phyloP scores from a whole-genome alignment of 176 grass and related monocot genomes.

The Musa schizocarpa region DNA sequence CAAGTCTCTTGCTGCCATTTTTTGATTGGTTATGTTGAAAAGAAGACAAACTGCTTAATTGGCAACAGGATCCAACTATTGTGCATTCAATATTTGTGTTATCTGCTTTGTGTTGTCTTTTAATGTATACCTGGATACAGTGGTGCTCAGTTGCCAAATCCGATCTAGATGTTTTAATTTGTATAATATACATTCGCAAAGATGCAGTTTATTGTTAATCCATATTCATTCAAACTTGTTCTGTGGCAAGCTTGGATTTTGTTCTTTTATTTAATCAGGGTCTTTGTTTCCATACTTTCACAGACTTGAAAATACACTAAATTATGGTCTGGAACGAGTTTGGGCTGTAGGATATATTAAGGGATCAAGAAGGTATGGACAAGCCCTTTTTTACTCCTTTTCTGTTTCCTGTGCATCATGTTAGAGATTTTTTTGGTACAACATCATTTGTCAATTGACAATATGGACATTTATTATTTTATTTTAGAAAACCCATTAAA shows the following conservation, averaged over 20 bases:
- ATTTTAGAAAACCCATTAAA: not conserved
- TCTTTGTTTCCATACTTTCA: not conserved
- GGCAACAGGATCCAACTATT: no score
- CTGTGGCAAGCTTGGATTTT: not conserved
- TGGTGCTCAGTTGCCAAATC: no score
- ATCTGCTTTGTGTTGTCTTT: no score
- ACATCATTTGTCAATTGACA: not conserved
- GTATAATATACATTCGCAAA: no score
- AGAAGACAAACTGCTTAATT: no score
- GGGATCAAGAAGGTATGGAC: slow-evolving; percentile 46
- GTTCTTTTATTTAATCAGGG: not conserved
- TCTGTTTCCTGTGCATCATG: not conserved
- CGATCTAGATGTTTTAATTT: no score
- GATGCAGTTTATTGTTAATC: no score
- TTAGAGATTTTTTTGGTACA: not conserved
- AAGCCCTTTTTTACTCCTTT: not conserved
- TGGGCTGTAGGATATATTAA: slow-evolving; percentile 77
- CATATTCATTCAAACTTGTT: no score
- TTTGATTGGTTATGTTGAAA: no score
- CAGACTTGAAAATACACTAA: slow-evolving; percentile 65
- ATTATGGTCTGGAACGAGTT: slow-evolving; percentile 75
- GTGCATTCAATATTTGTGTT: no score
- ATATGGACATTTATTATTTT: not conserved
- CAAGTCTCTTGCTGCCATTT: no score
- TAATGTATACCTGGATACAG: no score